Evolutionary conservation across 2,329 filamentous ascomycete genomes (phyloP).

Genomic region (Alternaria triticina): DNA sequence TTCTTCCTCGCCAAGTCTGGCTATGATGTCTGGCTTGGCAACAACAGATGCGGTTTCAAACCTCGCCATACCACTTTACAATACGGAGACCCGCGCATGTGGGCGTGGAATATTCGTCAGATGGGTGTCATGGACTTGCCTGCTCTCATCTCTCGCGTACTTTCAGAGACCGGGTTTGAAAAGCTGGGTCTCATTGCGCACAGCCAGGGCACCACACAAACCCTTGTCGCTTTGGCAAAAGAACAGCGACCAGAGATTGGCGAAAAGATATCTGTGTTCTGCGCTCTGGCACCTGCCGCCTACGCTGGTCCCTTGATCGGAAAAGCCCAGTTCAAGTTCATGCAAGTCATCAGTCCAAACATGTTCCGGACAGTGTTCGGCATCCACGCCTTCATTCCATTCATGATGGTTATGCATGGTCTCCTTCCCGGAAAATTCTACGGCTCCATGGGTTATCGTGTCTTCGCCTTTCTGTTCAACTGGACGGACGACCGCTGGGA

Average conservation of each 20-base stretch:
- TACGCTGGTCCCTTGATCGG: conserved; percentile 87
- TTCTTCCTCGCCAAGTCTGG: conserved; percentile 92
- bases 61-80: conserved; percentile 76
- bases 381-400: conserved; percentile 89
- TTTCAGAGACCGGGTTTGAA: conserved; percentile 80
- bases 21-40: conserved; percentile 94
- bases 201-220: conserved; percentile 89
- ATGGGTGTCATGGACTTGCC: conserved; percentile 91
- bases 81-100: conserved; percentile 85
- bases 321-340: conserved; percentile 91
- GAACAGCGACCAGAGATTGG: conserved; percentile 87
- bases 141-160: conserved; percentile 78
- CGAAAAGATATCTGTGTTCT: conserved; percentile 84
- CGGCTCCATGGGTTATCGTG: conserved; percentile 82
- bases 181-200: conserved; percentile 86
- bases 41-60: conserved; percentile 86
- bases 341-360: conserved; percentile 76
- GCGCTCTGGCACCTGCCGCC: conserved; percentile 85
- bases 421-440: conserved; percentile 72
- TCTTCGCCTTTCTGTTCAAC: conserved; percentile 87
- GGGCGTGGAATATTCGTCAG: conserved; percentile 91
- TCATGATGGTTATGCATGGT: conserved; percentile 86
- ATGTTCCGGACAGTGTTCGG: conserved; percentile 86
- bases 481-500: conserved; percentile 91
- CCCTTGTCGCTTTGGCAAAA: conserved; percentile 85